phyloP scores from a whole-genome alignment of 202 grass and related monocot genomes.

The Panicum hallii region DNA sequence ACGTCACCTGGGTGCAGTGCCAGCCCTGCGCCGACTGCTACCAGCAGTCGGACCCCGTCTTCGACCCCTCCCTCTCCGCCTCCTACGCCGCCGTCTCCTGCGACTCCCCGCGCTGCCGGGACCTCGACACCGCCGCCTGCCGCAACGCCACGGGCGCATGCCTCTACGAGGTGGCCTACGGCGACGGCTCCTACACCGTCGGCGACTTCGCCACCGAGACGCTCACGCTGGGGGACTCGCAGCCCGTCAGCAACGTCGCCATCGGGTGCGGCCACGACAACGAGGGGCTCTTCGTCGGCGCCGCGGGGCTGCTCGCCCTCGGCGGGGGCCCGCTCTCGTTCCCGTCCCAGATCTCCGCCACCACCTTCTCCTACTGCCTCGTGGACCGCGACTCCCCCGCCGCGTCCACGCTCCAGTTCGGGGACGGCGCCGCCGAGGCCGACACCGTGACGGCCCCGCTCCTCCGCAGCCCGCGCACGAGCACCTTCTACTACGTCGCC shows the following conservation, averaged over 20 bases:
- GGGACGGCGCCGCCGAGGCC: background rate
- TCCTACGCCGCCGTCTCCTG: conserved; percentile 70
- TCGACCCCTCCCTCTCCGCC: conserved; percentile 64
- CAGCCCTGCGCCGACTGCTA: conserved; percentile 95
- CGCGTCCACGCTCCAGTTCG: conserved; percentile 80
- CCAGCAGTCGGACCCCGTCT: conserved; percentile 85
- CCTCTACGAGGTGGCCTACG: conserved; percentile 90
- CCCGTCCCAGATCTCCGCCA: conserved; percentile 84
- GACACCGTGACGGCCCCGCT: conserved; percentile 63
- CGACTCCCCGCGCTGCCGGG: conserved; percentile 63
- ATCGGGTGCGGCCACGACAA: conserved; percentile 97
- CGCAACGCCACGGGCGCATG: conserved; percentile 64
- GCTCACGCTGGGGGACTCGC: conserved; percentile 64
- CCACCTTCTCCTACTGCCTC: conserved; percentile 92
- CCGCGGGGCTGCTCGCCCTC: conserved; percentile 70
- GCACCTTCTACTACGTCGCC: conserved; percentile 85
- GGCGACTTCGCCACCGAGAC: conserved; percentile 88
- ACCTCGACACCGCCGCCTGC: conserved; percentile 80
- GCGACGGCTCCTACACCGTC: conserved; percentile 95
- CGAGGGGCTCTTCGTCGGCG: conserved; percentile 88
- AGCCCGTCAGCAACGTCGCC: conserved; percentile 59
- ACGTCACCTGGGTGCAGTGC: conserved; percentile 95
- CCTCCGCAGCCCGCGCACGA: conserved; percentile 54
- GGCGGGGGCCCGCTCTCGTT: conserved; percentile 78
- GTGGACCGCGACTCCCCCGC: conserved; percentile 91